Conservation (phyloP, 140 eudicot species). For the Bidens hawaiensis region DNA sequence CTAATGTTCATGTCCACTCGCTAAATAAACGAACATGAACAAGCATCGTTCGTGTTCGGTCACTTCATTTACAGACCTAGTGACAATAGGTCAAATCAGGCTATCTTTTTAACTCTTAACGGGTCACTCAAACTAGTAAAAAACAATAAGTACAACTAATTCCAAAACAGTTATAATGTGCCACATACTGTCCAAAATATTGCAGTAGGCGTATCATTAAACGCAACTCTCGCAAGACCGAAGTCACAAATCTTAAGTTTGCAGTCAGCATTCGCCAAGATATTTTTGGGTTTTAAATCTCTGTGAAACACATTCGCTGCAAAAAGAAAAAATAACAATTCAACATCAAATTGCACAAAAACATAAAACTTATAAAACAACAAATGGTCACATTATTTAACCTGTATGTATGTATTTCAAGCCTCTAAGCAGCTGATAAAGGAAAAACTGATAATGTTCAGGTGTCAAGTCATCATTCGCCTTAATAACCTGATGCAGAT, state of each 20-base stretch:
- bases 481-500: conserved; percentile 63
- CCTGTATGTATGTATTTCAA: conserved; percentile 71
- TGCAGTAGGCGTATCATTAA: conserved; percentile 63
- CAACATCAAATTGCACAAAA: not conserved
- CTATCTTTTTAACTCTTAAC: no score
- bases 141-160: not conserved
- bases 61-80: no score
- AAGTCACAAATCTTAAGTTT: conserved; percentile 76
- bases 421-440: conserved; percentile 70
- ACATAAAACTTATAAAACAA: not conserved
- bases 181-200: conserved; percentile 62
- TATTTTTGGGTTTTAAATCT: conserved; percentile 65
- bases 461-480: conserved; percentile 62
- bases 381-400: not conserved
- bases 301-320: conserved; percentile 79
- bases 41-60: no score
- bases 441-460: conserved; percentile 64
- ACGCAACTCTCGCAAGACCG: conserved; percentile 75
- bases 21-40: no score
- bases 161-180: not conserved
- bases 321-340: conserved; percentile 1
- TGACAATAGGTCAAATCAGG: no score
- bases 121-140: not conserved
- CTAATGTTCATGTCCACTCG: no score
- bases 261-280: conserved; percentile 69